Conservation (phyloP, 495 filamentous ascomycete species). For the Penicillium chermesinum region DNA sequence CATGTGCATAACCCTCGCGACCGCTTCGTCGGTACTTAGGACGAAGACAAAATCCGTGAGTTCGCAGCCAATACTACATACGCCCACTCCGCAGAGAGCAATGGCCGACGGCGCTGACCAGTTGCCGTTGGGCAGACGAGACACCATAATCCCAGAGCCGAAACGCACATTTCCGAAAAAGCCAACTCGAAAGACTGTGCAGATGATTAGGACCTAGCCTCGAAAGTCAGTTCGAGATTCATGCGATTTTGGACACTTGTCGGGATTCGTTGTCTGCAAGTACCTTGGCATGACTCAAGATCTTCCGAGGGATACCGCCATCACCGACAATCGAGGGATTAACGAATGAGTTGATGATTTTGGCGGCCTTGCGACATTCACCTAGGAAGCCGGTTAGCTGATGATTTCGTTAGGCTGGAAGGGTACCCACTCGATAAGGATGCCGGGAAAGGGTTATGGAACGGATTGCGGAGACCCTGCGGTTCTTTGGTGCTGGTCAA, state of each 20-base stretch:
- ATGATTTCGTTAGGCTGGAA: background rate
- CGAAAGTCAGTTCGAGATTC: too few relatives aligned
- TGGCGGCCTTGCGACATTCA: slow-evolving; percentile 17
- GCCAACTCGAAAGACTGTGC: slow-evolving; percentile 86
- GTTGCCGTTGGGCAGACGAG: slow-evolving; percentile 73
- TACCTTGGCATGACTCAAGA: slow-evolving; percentile 16
- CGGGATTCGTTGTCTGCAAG: too few relatives aligned
- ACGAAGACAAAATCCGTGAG: slow-evolving; percentile 97
- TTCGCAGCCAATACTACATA: slow-evolving; percentile 89
- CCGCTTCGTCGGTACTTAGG: slow-evolving; percentile 78
- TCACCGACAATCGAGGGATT: slow-evolving; percentile 11
- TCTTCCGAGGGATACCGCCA: slow-evolving; percentile 12
- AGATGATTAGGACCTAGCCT: slow-evolving; percentile 6
- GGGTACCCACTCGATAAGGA: slow-evolving; percentile 11
- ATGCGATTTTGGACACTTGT: too few relatives aligned
- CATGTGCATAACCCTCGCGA: slow-evolving; percentile 81
- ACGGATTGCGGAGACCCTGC: slow-evolving; percentile 4
- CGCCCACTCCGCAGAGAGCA: slow-evolving; percentile 72
- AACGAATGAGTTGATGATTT: slow-evolving; percentile 17
- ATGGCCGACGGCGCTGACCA: slow-evolving; percentile 95
- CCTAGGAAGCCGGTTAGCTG: too few relatives aligned
- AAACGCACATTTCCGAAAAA: slow-evolving; percentile 85
- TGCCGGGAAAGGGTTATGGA: slow-evolving; percentile 18
- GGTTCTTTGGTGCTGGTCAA: background rate
- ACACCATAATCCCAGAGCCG: slow-evolving; percentile 86